phyloP scores from a whole-genome alignment of 805 yeast species.

The Wickerhamomyces sydowiorum region DNA sequence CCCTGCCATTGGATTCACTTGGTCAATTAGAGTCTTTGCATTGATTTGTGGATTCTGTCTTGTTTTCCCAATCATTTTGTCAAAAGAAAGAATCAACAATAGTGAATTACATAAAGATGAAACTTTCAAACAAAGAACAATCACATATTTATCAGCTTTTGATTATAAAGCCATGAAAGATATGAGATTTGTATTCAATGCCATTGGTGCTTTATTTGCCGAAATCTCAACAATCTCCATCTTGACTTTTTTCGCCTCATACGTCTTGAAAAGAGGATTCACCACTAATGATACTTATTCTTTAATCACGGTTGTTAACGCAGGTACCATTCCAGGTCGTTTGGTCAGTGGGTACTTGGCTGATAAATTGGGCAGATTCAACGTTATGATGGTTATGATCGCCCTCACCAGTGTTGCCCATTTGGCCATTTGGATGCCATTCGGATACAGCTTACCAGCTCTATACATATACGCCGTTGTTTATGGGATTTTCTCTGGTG shows the following conservation, averaged over 20 bases:
- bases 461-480: conserved; percentile 36
- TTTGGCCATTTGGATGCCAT: conserved; percentile 34
- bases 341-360: conserved; percentile 33
- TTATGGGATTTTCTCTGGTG: conserved; percentile 47
- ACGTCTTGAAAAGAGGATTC: conserved; percentile 39
- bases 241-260: conserved; percentile 43
- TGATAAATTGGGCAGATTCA: conserved; percentile 42
- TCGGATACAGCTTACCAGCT: conserved; percentile 26
- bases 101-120: background rate
- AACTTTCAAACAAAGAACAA: background rate
- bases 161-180: conserved; percentile 35
- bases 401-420: conserved; percentile 27
- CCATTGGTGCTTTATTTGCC: conserved; percentile 35
- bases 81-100: conserved; percentile 27
- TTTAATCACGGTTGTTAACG: conserved; percentile 37
- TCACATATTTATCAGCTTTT: conserved; percentile 10
- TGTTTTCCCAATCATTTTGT: conserved; percentile 25
- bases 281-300: conserved; percentile 34
- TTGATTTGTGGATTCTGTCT: conserved; percentile 36
- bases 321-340: conserved; percentile 37
- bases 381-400: conserved; percentile 35
- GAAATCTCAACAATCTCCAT: conserved; percentile 40
- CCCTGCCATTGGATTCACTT: conserved; percentile 40
- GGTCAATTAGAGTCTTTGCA: conserved; percentile 50
- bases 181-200: conserved; percentile 32